Percentiles rank a stretch among this genome's conserved stretches.
Evolutionary conservation across 2,329 filamentous ascomycete genomes (phyloP).

Genomic region (Colletotrichum sp.): DNA sequence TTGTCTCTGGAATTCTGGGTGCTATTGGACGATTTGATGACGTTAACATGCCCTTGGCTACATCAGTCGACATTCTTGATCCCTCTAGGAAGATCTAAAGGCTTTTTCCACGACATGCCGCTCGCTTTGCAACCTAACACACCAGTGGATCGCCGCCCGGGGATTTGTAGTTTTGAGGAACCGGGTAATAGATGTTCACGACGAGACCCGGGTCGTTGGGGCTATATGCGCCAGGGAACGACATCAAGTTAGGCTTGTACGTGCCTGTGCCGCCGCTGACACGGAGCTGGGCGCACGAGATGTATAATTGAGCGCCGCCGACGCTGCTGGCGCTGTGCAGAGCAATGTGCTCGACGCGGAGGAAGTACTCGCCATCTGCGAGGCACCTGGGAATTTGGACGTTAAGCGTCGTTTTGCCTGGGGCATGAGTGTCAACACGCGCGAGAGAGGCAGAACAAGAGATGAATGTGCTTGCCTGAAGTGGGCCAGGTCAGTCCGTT

Average conservation of each 20-base stretch:
- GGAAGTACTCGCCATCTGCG: constrained; percentile 53
- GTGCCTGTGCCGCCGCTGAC: constrained; percentile 46
- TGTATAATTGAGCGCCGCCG: constrained; percentile 52
- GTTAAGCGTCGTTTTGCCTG: constrained; percentile 36
- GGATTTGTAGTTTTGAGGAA: constrained; percentile 40
- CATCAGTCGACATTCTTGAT: neutral
- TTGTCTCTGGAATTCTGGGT: neutral
- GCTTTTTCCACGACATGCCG: constrained; percentile 46
- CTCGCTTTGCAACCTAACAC: constrained; percentile 45
- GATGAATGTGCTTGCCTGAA: constrained; percentile 28
- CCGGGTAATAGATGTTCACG: constrained; percentile 49
- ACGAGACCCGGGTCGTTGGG: constrained; percentile 45
- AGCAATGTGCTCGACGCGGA: constrained; percentile 54
- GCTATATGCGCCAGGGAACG: constrained; percentile 47
- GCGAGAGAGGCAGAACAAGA: neutral
- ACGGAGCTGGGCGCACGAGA: constrained; percentile 45
- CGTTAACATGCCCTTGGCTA: neutral
- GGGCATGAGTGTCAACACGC: neutral
- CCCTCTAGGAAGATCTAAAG: neutral
- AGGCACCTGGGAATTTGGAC: constrained; percentile 49
- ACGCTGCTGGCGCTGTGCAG: constrained; percentile 46
- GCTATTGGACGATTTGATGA: neutral
- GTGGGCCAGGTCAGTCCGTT: constrained; percentile 45
- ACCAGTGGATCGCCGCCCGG: constrained; percentile 21
- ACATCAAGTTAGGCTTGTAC: constrained; percentile 39